phyloP scores from a whole-genome alignment of 2,329 filamentous ascomycete species.

The Exophiala sp. region DNA sequence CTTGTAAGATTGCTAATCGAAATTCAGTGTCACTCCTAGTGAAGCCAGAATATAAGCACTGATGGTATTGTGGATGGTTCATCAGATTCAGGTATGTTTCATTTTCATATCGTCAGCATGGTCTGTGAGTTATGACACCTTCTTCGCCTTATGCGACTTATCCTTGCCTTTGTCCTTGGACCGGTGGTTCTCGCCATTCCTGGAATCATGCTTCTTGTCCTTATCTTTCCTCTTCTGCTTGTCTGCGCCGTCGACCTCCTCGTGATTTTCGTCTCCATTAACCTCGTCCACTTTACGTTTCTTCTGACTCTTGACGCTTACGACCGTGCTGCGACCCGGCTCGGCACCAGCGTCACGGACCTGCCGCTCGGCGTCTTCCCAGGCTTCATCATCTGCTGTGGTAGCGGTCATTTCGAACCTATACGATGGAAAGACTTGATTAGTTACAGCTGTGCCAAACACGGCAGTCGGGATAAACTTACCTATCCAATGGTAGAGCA shows the following conservation, averaged over 20 bases:
- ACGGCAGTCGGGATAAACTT: conserved; percentile 39
- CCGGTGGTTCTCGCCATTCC: conserved; percentile 4
- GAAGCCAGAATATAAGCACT: no score
- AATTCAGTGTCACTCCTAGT: no score
- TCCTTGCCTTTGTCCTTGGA: conserved; percentile 2
- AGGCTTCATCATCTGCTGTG: conserved; percentile 47
- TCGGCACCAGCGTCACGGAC: conserved; percentile 51
- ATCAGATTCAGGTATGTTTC: no score
- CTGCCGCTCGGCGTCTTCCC: conserved; percentile 69
- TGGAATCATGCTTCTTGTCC: conserved; percentile 18
- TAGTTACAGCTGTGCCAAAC: conserved; percentile 29
- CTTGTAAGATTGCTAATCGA: no score
- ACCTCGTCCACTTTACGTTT: conserved; percentile 68
- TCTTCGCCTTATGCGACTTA: conserved; percentile 29
- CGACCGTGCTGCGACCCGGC: conserved; percentile 59
- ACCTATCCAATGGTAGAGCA: conserved; percentile 82
- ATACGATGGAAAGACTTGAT: conserved; percentile 32
- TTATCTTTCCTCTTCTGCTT: conserved; percentile 33
- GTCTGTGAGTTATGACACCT: conserved; percentile 1
- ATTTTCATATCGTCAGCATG: no score
- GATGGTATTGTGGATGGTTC: no score
- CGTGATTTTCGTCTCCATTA: conserved; percentile 31
- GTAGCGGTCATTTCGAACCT: conserved; percentile 42
- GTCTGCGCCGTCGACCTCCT: conserved; percentile 35
- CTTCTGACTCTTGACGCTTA: conserved; percentile 74